Percentiles rank a stretch among this genome's conserved stretches.
These are phyloP conservation scores for Rhododendron molle DNA, from an alignment of 148 eudicot species.

Conservation along the genomic window DNA sequence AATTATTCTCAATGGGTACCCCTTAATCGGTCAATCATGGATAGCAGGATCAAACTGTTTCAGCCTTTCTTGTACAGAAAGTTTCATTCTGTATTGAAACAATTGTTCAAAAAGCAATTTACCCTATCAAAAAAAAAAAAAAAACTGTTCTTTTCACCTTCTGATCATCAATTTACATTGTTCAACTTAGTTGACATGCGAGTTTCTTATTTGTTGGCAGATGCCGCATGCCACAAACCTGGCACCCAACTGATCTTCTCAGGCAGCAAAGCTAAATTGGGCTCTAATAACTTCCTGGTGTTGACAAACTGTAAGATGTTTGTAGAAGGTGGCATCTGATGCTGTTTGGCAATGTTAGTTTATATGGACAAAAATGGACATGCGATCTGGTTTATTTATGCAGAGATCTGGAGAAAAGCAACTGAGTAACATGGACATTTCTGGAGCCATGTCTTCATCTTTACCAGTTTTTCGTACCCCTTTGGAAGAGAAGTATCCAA, in stretches of 20 bases:
- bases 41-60: background rate
- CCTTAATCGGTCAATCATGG: background rate
- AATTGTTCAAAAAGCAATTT: background rate
- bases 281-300: background rate
- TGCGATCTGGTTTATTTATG: conserved; percentile 41
- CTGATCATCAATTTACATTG: background rate
- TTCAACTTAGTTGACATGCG: background rate
- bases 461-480: conserved; percentile 27
- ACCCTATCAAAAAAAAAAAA: background rate
- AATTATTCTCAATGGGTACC: background rate
- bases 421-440: conserved; percentile 26
- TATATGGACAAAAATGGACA: conserved; percentile 50
- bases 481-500: conserved; percentile 33
- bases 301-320: conserved; percentile 1
- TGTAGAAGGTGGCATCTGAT: background rate
- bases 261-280: background rate
- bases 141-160: background rate
- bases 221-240: background rate
- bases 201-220: background rate
- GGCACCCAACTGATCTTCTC: background rate
- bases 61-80: background rate
- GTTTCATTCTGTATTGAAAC: background rate
- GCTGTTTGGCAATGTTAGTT: conserved; percentile 13
- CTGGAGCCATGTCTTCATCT: conserved; percentile 33
- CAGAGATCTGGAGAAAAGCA: conserved; percentile 40